Percentiles rank a stretch among this genome's conserved stretches.
phyloP scores from a whole-genome alignment of 305 asterid genomes.

The Withania somnifera region DNA sequence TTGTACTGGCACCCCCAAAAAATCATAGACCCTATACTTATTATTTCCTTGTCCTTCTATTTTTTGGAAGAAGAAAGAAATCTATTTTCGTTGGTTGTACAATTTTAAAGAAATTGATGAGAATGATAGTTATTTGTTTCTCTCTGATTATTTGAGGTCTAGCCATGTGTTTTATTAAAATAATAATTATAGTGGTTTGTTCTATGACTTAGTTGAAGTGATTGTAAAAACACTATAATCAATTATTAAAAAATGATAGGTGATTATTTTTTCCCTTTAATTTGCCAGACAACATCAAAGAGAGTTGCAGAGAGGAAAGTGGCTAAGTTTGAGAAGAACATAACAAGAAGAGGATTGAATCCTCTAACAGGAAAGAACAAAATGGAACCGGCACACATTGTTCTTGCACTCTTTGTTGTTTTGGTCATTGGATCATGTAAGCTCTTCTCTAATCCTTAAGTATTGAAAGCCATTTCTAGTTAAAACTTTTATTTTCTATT shows the following conservation, averaged over 20 bases:
- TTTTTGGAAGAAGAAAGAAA: not conserved
- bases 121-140: not conserved
- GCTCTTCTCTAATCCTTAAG: not conserved
- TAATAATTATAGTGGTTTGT: not conserved
- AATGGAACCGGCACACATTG: conserved; percentile 65
- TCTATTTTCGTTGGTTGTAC: not conserved
- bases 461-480: not conserved
- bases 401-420: conserved; percentile 66
- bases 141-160: not conserved
- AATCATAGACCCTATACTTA: not conserved
- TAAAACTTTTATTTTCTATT: not conserved
- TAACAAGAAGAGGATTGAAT: conserved; percentile 54
- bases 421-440: conserved; percentile 73
- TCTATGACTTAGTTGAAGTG: not conserved
- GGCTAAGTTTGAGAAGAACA: conserved; percentile 82
- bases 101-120: not conserved
- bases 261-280: not conserved
- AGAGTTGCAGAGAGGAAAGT: conserved; percentile 69
- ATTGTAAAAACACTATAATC: not conserved
- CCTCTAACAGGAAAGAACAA: conserved; percentile 25
- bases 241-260: not conserved
- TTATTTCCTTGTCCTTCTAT: not conserved
- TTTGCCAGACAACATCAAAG: conserved; percentile 64
- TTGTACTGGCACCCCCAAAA: not conserved
- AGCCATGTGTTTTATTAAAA: no score